These are phyloP conservation scores for Suillus americanus DNA, from an alignment of 768 basidiomycete genomes.

Conservation along the genomic window DNA sequence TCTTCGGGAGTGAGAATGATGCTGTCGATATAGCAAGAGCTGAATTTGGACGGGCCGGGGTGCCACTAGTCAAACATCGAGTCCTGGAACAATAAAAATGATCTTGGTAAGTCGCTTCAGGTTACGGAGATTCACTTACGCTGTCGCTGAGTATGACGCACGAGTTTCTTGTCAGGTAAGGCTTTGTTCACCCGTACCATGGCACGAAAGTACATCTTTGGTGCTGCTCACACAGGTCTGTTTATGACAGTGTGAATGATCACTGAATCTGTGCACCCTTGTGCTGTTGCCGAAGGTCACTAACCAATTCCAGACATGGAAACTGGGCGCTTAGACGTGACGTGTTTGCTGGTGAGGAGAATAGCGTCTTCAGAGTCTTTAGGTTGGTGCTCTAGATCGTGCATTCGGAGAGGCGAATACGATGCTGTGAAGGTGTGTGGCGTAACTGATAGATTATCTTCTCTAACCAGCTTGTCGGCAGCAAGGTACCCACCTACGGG, in stretches of 20 bases:
- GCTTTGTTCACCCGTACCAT: background rate
- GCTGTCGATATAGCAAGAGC: conserved; percentile 15
- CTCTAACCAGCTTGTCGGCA: background rate
- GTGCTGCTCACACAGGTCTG: background rate
- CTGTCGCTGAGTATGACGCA: background rate
- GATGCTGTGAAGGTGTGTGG: background rate
- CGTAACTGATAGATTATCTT: background rate
- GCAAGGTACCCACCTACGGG: background rate
- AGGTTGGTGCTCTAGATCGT: background rate
- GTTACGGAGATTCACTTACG: background rate
- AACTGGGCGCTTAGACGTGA: background rate
- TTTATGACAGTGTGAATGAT: background rate
- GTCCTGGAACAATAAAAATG: conserved; percentile 11
- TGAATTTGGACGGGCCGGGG: conserved; percentile 9
- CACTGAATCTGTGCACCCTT: background rate
- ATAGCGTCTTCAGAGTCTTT: background rate
- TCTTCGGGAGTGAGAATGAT: conserved; percentile 13
- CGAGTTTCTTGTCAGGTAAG: background rate
- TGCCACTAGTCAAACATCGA: conserved; percentile 21
- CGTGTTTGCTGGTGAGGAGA: background rate
- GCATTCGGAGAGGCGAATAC: background rate
- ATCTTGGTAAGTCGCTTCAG: background rate
- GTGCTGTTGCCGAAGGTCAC: background rate
- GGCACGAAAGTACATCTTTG: background rate
- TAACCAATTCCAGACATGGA: background rate